Percentiles rank a stretch among this genome's conserved stretches.
Conservation (phyloP, 495 filamentous ascomycete genomes). For the Polyplosphaeria fusca region DNA sequence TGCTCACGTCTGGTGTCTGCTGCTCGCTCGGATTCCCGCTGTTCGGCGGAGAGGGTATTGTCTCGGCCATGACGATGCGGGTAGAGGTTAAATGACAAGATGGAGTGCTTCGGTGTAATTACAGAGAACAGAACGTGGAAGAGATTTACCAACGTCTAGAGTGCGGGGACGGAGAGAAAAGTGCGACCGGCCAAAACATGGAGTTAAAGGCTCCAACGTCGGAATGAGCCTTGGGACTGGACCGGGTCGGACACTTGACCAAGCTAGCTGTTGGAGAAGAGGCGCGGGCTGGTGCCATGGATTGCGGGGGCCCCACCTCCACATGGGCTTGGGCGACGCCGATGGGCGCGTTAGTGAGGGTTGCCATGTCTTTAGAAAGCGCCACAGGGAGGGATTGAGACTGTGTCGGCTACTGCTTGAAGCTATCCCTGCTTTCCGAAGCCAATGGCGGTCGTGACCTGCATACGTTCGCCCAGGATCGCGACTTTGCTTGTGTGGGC, state of each 20-base stretch:
- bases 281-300: constrained; percentile 2
- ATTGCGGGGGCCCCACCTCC: constrained; percentile 32
- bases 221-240: constrained; percentile 1
- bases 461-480: not conserved
- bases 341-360: not conserved
- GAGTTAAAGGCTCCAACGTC: constrained; percentile 10
- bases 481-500: not conserved
- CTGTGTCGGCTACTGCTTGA: not conserved
- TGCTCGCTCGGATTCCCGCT: constrained; percentile 8
- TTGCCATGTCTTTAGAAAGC: not conserved
- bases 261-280: constrained; percentile 13
- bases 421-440: not conserved
- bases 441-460: not conserved
- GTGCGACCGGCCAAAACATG: constrained; percentile 4
- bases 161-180: constrained; percentile 10
- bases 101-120: no score
- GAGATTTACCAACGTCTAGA: not conserved
- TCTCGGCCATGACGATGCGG: constrained; percentile 14
- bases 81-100: no score
- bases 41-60: not conserved
- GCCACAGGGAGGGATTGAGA: no score
- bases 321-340: constrained; percentile 8
- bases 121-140: not conserved
- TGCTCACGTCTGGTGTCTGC: constrained; percentile 10
- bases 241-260: constrained; percentile 9